These are phyloP conservation scores for Austroboletus niveus DNA, from an alignment of 1,284 basidiomycete species.

Conservation along the genomic window DNA sequence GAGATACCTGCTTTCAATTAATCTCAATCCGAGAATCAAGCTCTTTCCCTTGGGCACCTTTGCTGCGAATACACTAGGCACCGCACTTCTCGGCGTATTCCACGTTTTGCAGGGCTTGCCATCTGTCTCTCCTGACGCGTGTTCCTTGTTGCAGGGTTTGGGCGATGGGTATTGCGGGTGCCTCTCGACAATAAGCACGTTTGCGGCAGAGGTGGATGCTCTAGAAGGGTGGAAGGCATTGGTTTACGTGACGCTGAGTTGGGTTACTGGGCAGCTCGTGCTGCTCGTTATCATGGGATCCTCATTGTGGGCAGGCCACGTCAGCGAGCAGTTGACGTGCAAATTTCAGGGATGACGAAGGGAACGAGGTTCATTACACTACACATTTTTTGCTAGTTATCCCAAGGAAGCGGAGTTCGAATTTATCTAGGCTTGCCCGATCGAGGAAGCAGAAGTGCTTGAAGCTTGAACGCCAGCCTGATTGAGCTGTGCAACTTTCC, in stretches of 20 bases:
- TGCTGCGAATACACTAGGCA: slow-evolving; percentile 80
- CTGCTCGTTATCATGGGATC: slow-evolving; percentile 78
- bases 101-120: slow-evolving; percentile 66
- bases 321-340: slow-evolving; percentile 43
- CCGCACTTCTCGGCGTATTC: slow-evolving; percentile 70
- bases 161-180: slow-evolving; percentile 94
- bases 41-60: slow-evolving; percentile 87
- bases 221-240: slow-evolving; percentile 57
- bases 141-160: slow-evolving; percentile 77
- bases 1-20: slow-evolving; percentile 76
- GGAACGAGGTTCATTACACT: background rate
- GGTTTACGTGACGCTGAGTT: slow-evolving; percentile 71
- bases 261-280: slow-evolving; percentile 68
- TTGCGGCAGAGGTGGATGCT: slow-evolving; percentile 76
- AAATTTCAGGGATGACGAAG: slow-evolving; percentile 25
- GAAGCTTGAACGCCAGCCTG: slow-evolving; percentile 17
- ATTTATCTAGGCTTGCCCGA: slow-evolving; percentile 24
- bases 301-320: slow-evolving; percentile 55
- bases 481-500: slow-evolving; percentile 26
- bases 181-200: slow-evolving; percentile 93
- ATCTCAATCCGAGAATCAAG: slow-evolving; percentile 65
- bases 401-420: slow-evolving; percentile 28
- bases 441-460: slow-evolving; percentile 16
- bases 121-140: slow-evolving; percentile 52
- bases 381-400: background rate